phyloP scores from a whole-genome alignment of 345 rosid genomes.

The Litchi chinensis region DNA sequence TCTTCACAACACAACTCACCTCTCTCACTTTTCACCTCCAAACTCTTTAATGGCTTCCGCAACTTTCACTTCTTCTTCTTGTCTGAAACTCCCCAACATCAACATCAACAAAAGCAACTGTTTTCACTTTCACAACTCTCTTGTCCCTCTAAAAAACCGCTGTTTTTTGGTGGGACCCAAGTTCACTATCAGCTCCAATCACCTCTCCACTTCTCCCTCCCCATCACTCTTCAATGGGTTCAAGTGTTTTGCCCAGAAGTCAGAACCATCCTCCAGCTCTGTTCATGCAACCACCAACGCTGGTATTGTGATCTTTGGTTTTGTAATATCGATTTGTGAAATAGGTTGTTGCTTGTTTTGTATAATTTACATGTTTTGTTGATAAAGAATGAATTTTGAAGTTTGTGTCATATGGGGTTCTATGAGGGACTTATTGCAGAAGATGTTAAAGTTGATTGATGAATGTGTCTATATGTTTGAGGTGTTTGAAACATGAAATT shows the following conservation, averaged over 20 bases:
- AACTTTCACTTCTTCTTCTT: not conserved
- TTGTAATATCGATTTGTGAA: constrained; percentile 3
- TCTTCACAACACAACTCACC: too few relatives aligned
- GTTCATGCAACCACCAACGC: constrained; percentile 7
- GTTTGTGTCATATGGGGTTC: not conserved
- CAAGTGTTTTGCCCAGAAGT: constrained; percentile 31
- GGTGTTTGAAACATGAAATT: not conserved
- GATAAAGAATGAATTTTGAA: not conserved
- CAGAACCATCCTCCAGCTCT: constrained; percentile 34
- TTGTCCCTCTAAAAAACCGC: not conserved
- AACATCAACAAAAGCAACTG: not conserved
- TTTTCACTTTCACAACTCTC: constrained; percentile 2
- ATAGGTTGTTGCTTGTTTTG: constrained; percentile 3
- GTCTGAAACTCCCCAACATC: constrained; percentile 2
- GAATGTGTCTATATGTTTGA: too few relatives aligned
- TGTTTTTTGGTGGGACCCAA: constrained; percentile 26
- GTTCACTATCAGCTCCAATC: constrained; percentile 15
- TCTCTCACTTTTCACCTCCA: too few relatives aligned
- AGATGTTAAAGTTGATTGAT: too few relatives aligned
- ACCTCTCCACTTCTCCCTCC: not conserved
- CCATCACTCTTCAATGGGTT: constrained; percentile 17
- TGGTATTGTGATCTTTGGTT: constrained; percentile 22
- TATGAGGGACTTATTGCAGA: too few relatives aligned
- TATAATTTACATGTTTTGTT: not conserved
- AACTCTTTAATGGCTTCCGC: not conserved